Percentiles rank a stretch among this genome's conserved stretches.
These are phyloP conservation scores for Phaeomoniella chlamydospora DNA, from an alignment of 2,329 filamentous ascomycete species.

Conservation along the genomic window DNA sequence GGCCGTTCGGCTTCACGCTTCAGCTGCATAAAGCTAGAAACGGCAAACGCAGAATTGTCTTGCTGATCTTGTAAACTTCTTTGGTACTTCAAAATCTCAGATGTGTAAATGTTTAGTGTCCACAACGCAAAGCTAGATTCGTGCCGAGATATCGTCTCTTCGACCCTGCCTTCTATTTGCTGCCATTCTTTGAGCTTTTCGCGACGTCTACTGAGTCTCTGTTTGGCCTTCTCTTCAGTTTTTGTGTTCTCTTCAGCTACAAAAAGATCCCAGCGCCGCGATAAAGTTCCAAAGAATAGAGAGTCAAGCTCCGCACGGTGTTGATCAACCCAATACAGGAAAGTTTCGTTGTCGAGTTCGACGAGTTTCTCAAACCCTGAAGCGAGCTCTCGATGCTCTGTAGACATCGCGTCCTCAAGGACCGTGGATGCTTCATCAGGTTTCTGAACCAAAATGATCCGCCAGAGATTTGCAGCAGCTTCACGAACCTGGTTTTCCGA, in stretches of 20 bases:
- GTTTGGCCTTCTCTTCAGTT: conserved; percentile 60
- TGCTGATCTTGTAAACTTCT: conserved; percentile 82
- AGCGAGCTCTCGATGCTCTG: conserved; percentile 57
- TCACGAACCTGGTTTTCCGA: conserved; percentile 51
- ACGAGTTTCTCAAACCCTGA: conserved; percentile 71
- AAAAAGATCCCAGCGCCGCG: conserved; percentile 77
- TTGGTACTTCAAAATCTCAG: conserved; percentile 85
- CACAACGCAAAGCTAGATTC: conserved; percentile 77
- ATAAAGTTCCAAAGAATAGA: conserved; percentile 69
- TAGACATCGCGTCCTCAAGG: conserved; percentile 54
- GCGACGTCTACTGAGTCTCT: conserved; percentile 57
- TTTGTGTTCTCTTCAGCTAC: conserved; percentile 67
- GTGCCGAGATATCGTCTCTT: conserved; percentile 65
- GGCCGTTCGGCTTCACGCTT: conserved; percentile 64
- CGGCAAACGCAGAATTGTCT: conserved; percentile 69
- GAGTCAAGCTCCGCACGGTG: conserved; percentile 64
- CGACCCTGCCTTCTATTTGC: conserved; percentile 49
- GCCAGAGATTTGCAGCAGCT: conserved; percentile 70
- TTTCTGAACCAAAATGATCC: conserved; percentile 89
- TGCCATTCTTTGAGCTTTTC: conserved; percentile 76
- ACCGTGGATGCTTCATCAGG: conserved; percentile 65
- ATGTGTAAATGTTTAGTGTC: conserved; percentile 89
- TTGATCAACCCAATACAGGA: conserved; percentile 76
- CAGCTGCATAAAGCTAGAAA: conserved; percentile 62
- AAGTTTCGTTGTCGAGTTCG: conserved; percentile 77